A percentile compares a stretch with the other conserved stretches of the same genome.
Evolutionary conservation across 1,284 basidiomycete genomes (phyloP).

Genomic region (Ganoderma multipileum): DNA sequence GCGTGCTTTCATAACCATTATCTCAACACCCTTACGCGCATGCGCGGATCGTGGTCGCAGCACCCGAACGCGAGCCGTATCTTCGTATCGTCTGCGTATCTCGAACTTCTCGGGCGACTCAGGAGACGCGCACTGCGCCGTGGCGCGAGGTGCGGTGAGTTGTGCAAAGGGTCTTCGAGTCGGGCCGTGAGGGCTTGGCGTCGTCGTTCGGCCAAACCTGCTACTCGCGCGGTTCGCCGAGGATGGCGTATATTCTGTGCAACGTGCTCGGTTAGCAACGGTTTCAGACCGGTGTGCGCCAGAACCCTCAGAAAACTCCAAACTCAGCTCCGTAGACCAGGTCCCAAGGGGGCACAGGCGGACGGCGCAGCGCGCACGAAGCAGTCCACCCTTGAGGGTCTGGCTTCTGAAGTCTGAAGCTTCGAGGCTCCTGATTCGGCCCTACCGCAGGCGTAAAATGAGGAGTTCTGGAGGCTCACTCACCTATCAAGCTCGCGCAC

Average conservation of each 20-base stretch:
- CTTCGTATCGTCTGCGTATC: background rate
- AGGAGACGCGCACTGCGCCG: constrained; percentile 1
- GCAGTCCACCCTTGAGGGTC: background rate
- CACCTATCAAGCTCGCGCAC: constrained; percentile 28
- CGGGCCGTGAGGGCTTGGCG: background rate
- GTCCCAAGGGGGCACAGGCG: background rate
- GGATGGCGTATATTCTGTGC: constrained; percentile 3
- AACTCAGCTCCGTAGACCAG: background rate
- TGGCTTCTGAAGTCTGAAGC: constrained; percentile 5
- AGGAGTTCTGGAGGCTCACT: constrained; percentile 18
- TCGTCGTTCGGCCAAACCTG: background rate
- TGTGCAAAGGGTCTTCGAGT: background rate
- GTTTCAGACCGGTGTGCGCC: background rate
- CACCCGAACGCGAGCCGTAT: background rate
- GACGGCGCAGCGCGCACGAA: background rate
- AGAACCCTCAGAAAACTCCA: background rate
- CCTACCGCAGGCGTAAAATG: constrained; percentile 13
- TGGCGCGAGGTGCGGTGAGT: background rate
- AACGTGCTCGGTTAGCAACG: constrained; percentile 4
- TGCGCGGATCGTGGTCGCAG: constrained; percentile 9
- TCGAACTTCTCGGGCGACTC: background rate
- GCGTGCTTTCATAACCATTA: constrained; percentile 6
- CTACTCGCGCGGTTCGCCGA: constrained; percentile 1
- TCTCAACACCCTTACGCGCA: constrained; percentile 16
- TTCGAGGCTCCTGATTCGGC: background rate